Evolutionary conservation across 1,139 yeast species (phyloP).

Genomic region (Saccharomyces hybrid): DNA sequence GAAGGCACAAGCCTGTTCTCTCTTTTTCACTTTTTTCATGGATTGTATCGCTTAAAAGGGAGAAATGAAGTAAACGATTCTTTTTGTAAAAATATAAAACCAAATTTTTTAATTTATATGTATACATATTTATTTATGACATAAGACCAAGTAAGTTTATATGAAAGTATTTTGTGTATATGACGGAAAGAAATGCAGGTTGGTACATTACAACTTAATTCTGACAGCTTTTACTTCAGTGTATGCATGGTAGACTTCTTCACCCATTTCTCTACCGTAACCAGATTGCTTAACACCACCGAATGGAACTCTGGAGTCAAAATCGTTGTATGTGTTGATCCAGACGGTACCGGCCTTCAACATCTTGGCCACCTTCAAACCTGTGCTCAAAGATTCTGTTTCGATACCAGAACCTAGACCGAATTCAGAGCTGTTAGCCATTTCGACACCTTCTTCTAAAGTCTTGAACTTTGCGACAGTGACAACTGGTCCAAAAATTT

Average conservation of each 20-base stretch:
- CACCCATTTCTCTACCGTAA: conserved; percentile 76
- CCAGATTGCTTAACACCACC: conserved; percentile 76
- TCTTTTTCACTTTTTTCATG: not conserved
- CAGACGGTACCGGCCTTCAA: conserved; percentile 67
- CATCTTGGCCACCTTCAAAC: conserved; percentile 50
- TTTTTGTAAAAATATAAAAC: not conserved
- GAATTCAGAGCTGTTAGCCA: conserved; percentile 60
- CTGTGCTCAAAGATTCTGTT: conserved; percentile 47
- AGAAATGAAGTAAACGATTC: not conserved
- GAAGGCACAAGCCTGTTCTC: not conserved
- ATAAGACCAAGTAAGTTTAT: not conserved
- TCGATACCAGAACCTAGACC: conserved; percentile 83
- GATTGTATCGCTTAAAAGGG: not conserved
- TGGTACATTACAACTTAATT: conserved; percentile 32
- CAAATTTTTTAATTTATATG: not conserved
- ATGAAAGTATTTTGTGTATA: not conserved
- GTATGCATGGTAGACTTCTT: conserved; percentile 63
- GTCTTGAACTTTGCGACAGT: conserved; percentile 56
- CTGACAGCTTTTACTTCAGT: conserved; percentile 67
- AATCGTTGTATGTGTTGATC: conserved; percentile 71
- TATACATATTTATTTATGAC: not conserved
- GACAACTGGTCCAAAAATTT: conserved; percentile 73
- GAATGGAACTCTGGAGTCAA: conserved; percentile 64
- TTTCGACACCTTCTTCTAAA: conserved; percentile 52
- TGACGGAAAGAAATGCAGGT: not conserved